A percentile compares a stretch with the other conserved stretches of the same genome.
phyloP scores from a whole-genome alignment of 2,329 filamentous ascomycete genomes.

The Lachnellula hyalina region DNA sequence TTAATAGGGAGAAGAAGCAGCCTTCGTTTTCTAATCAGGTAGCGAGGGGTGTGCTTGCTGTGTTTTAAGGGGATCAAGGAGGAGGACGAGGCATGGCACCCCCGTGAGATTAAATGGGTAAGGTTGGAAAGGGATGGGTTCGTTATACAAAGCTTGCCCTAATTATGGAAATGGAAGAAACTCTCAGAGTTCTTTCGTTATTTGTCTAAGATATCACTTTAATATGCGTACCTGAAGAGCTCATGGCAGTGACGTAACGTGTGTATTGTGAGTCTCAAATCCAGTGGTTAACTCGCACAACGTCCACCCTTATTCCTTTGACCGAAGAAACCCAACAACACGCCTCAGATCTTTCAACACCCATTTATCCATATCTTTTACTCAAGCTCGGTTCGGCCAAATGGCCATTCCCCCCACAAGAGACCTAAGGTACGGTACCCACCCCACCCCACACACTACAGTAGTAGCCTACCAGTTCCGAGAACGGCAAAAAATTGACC shows the following conservation, averaged over 20 bases:
- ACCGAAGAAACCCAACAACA: too few relatives aligned
- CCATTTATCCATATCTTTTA: too few relatives aligned
- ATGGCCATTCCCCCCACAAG: background rate
- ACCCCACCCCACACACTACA: background rate
- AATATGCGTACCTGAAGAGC: too few relatives aligned
- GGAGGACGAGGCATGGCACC: background rate
- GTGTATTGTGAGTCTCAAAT: too few relatives aligned
- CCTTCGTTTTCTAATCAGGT: background rate
- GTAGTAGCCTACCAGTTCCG: background rate
- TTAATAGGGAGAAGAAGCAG: background rate
- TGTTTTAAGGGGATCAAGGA: background rate
- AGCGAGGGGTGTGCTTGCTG: background rate
- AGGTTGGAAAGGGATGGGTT: background rate
- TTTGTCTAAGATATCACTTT: too few relatives aligned
- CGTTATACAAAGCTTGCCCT: background rate
- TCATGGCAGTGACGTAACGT: too few relatives aligned
- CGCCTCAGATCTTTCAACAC: too few relatives aligned
- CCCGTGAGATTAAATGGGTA: background rate
- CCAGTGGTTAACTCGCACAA: too few relatives aligned
- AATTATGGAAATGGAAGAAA: too few relatives aligned
- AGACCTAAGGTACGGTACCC: background rate
- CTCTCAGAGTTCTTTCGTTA: too few relatives aligned
- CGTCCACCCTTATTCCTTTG: too few relatives aligned
- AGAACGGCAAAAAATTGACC: background rate
- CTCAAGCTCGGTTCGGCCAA: too few relatives aligned